Evolutionary conservation across 139 green algal genomes (phyloP), one percentile per base, ranked within the genome.

Genomic region (Edaphochlamys debaryana): DNA sequence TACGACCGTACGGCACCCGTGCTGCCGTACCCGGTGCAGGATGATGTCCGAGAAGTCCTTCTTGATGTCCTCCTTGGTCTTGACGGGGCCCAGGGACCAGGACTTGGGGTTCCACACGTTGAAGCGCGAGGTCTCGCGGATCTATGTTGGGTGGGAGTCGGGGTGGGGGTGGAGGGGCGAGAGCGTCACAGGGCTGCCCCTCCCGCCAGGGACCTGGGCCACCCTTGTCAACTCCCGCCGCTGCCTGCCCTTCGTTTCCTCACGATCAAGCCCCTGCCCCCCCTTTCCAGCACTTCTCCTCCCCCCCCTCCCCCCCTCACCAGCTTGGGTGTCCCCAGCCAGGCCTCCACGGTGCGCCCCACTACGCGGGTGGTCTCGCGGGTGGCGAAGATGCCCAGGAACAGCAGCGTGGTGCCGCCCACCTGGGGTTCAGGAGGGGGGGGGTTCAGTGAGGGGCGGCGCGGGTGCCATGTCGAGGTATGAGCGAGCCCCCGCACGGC

Each of bases 11-110:
- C 50, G 19, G 50, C 50, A 58, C 50, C 50, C 50, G 15, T 58
- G 50, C 5, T 30, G 25, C 25, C 79, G 0, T 32, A 79, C 69
- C 36, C 72, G 64, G 37, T 76, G 85, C 79, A 99, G 91, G 66
- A 99, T 90, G 72, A 99, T 96, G 79, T 99, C 96, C 41, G 90
- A 87, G 69, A 99, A 98, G 83, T 95, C 93, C 27, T 87, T 82
- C 75, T 89, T 87, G 29, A 96, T 89, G 48, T 92, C 89, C 71
- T 93, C 92, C 36, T 82, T 79, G 34, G 71, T 80, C 22, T 40
- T 38, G 41, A 32, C 25, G 27, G 75, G 41, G 4, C 74, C 80
- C 45, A 80, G 73, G 29, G 71, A 63, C 84, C 86, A 89, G 25
- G 77, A 78, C 30, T 62, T 80, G 45, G 81, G 84, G 50, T 91